phyloP scores from a whole-genome alignment of 768 basidiomycete species.

The Pleurotus platypus region DNA sequence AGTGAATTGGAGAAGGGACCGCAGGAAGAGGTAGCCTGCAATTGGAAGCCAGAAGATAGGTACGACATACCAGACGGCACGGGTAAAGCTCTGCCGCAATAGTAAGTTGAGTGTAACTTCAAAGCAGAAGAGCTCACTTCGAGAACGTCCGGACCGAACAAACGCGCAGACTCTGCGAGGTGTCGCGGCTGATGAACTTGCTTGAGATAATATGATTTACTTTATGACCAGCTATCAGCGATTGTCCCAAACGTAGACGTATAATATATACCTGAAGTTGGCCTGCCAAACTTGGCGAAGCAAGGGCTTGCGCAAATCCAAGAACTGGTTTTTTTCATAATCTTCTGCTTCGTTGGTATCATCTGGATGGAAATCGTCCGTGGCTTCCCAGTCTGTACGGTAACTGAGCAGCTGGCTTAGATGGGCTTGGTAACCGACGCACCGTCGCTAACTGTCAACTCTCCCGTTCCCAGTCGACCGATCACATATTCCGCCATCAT shows the following conservation, averaged over 20 bases:
- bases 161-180: conserved; percentile 73
- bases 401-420: background rate
- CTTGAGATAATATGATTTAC: conserved; percentile 92
- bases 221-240: conserved; percentile 21
- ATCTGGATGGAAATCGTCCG: conserved; percentile 89
- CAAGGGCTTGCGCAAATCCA: conserved; percentile 85
- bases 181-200: conserved; percentile 98
- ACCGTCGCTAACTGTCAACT: conserved; percentile 79
- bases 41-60: conserved; percentile 93
- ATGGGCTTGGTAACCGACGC: conserved; percentile 20
- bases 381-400: conserved; percentile 76
- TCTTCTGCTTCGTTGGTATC: conserved; percentile 80
- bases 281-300: conserved; percentile 83
- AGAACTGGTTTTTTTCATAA: conserved; percentile 85
- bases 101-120: background rate
- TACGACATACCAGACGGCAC: conserved; percentile 92
- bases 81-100: conserved; percentile 60
- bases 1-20: conserved; percentile 81
- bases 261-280: conserved; percentile 67
- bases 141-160: conserved; percentile 79
- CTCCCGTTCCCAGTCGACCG: conserved; percentile 76
- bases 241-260: background rate
- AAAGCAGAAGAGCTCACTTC: conserved; percentile 47
- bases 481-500: conserved; percentile 88
- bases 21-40: conserved; percentile 69